Conservation (phyloP, 805 yeast species). For the Geotrichum ghanense region DNA sequence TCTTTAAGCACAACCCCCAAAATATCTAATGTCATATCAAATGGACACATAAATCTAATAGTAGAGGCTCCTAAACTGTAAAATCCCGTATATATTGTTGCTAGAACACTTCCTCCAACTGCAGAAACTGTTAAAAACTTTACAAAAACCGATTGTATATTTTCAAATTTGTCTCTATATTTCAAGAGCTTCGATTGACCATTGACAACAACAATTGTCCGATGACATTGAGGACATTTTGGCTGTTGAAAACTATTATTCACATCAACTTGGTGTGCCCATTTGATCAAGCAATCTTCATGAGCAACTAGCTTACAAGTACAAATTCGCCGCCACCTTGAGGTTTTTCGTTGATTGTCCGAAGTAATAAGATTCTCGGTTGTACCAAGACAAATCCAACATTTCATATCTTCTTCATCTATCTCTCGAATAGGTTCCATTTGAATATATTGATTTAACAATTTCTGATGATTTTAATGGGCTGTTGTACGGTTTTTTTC, state of each 20-base stretch:
- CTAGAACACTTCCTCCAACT: conserved; percentile 10
- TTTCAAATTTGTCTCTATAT: conserved; percentile 13
- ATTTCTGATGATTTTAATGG: no score
- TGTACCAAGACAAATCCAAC: conserved; percentile 27
- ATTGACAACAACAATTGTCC: conserved; percentile 15
- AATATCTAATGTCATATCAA: conserved; percentile 14
- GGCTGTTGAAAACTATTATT: conserved; percentile 7
- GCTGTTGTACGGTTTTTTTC: no score
- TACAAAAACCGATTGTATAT: conserved; percentile 8
- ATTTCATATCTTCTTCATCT: conserved; percentile 24
- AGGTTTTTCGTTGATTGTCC: conserved; percentile 17
- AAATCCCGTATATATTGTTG: conserved; percentile 16
- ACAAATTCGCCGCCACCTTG: conserved; percentile 36
- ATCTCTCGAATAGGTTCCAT: background rate
- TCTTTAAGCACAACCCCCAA: conserved; percentile 16
- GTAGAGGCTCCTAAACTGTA: conserved; percentile 21
- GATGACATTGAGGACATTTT: conserved; percentile 25
- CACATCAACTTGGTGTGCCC: conserved; percentile 26
- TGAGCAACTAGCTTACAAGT: conserved; percentile 36
- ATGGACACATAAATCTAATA: conserved; percentile 20
- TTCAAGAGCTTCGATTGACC: conserved; percentile 10
- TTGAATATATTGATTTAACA: no score
- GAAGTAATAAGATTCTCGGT: conserved; percentile 24
- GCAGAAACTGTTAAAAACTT: conserved; percentile 11
- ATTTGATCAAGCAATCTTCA: conserved; percentile 32